These are phyloP conservation scores for Colletotrichum navitas DNA, from an alignment of 2,329 filamentous ascomycete genomes.

Conservation along the genomic window DNA sequence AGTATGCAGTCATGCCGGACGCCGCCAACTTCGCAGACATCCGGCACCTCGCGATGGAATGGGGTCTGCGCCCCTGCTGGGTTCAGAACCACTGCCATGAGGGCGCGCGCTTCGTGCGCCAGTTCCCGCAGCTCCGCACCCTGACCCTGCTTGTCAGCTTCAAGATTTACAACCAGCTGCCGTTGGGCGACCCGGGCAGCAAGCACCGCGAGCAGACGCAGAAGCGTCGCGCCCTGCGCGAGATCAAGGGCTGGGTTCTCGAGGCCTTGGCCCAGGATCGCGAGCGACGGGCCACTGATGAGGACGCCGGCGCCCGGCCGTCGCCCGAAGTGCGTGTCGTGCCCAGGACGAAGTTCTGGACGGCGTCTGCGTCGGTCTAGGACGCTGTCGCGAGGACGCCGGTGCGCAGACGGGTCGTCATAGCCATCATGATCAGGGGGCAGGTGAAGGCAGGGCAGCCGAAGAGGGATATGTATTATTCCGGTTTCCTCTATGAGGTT, in stretches of 20 bases:
- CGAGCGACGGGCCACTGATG: background rate
- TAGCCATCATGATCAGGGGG: background rate
- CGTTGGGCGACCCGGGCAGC: background rate
- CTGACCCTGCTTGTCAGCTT: slow-evolving; percentile 36
- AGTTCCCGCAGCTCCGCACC: slow-evolving; percentile 25
- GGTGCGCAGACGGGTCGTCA: too few species aligned
- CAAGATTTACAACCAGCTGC: background rate
- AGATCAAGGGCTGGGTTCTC: slow-evolving; percentile 24
- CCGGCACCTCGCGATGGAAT: slow-evolving; percentile 38
- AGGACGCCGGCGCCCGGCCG: background rate
- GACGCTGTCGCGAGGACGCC: background rate
- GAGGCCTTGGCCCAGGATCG: background rate
- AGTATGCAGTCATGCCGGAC: background rate
- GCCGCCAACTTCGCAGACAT: slow-evolving; percentile 21
- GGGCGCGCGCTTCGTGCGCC: slow-evolving; percentile 15
- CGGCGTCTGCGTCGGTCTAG: background rate
- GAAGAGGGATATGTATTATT: background rate
- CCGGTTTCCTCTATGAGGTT: background rate
- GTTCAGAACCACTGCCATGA: slow-evolving; percentile 1
- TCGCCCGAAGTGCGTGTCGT: slow-evolving; percentile 27
- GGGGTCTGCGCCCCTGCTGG: slow-evolving; percentile 38
- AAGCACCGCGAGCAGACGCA: slow-evolving; percentile 23
- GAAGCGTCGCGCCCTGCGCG: slow-evolving; percentile 4
- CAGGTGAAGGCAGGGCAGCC: background rate
- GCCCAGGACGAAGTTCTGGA: slow-evolving; percentile 31